These are phyloP conservation scores for Chlorella vulgaris DNA, from an alignment of 139 green algal genomes.

Conservation along the genomic window DNA sequence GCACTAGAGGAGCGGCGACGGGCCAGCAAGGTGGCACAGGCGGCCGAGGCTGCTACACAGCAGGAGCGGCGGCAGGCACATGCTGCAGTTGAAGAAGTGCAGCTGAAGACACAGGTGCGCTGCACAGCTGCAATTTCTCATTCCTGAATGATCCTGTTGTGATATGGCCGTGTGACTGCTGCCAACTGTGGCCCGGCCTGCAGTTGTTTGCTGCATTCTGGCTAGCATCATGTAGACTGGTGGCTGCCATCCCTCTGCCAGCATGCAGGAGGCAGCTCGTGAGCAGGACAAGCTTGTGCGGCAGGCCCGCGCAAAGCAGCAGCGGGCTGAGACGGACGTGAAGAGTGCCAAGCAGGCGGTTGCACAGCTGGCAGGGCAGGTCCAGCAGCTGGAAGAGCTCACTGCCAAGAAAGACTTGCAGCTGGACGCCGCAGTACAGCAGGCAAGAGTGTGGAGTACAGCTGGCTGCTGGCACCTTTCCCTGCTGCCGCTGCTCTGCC, in stretches of 20 bases:
- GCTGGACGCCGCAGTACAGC: slow-evolving; percentile 22
- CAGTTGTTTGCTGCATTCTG: neutral
- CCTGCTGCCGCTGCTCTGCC: too few species aligned
- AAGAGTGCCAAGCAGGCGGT: neutral
- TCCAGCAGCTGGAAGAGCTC: slow-evolving; percentile 12
- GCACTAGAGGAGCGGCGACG: slow-evolving; percentile 18
- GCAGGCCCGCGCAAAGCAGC: slow-evolving; percentile 30
- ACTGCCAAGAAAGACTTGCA: slow-evolving; percentile 27
- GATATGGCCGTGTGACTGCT: too few species aligned
- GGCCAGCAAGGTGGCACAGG: neutral
- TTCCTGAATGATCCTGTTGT: too few species aligned
- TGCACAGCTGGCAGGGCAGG: neutral
- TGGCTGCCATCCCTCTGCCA: neutral
- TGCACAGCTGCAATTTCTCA: too few species aligned
- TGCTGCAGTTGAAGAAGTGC: slow-evolving; percentile 2
- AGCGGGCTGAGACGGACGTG: slow-evolving; percentile 25
- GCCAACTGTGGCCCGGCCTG: neutral
- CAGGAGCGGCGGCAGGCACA: slow-evolving; percentile 18
- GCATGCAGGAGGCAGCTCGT: slow-evolving; percentile 1
- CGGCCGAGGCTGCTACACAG: slow-evolving; percentile 6
- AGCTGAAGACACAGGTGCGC: slow-evolving; percentile 11
- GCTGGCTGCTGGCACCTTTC: too few species aligned
- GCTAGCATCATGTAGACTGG: neutral
- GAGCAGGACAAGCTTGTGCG: slow-evolving; percentile 32
- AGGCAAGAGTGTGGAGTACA: slow-evolving; percentile 11